A percentile compares a stretch with the other conserved stretches of the same genome.
phyloP scores from a whole-genome alignment of 345 rosid genomes.

The Combretum micranthum region DNA sequence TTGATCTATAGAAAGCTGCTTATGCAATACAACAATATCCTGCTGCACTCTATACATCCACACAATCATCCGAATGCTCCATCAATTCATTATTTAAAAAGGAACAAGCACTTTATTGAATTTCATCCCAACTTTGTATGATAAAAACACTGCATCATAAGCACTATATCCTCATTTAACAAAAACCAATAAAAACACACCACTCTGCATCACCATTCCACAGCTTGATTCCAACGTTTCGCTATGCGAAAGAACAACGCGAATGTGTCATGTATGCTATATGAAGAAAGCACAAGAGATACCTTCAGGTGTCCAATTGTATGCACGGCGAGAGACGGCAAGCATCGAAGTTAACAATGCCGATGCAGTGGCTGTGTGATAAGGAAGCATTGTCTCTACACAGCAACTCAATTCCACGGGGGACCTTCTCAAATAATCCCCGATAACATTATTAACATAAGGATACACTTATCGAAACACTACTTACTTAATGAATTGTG shows the following conservation, averaged over 20 bases:
- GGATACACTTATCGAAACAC: neutral
- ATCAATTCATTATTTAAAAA: too few relatives aligned
- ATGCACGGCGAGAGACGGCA: conserved; percentile 48
- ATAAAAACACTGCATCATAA: too few relatives aligned
- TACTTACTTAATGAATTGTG: too few relatives aligned
- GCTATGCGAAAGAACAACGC: neutral
- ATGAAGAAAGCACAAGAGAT: conserved; percentile 1
- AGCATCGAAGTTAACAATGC: conserved; percentile 86
- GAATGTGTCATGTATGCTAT: neutral
- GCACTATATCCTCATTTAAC: too few relatives aligned
- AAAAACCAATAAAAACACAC: too few relatives aligned
- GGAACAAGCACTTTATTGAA: too few relatives aligned
- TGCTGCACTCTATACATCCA: too few relatives aligned
- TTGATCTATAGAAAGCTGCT: too few relatives aligned
- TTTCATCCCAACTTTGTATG: too few relatives aligned
- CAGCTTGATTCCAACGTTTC: neutral
- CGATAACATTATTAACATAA: too few relatives aligned
- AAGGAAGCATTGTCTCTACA: conserved; percentile 71
- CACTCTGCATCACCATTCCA: neutral
- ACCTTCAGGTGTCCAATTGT: conserved; percentile 66
- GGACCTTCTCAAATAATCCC: conserved; percentile 31
- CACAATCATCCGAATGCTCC: too few relatives aligned
- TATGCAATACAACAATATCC: too few relatives aligned
- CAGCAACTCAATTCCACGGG: conserved; percentile 77
- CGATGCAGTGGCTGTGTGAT: conserved; percentile 80